Evolutionary conservation across 148 eudicot genomes (phyloP).

Genomic region (Chenopodium berlandieri): DNA sequence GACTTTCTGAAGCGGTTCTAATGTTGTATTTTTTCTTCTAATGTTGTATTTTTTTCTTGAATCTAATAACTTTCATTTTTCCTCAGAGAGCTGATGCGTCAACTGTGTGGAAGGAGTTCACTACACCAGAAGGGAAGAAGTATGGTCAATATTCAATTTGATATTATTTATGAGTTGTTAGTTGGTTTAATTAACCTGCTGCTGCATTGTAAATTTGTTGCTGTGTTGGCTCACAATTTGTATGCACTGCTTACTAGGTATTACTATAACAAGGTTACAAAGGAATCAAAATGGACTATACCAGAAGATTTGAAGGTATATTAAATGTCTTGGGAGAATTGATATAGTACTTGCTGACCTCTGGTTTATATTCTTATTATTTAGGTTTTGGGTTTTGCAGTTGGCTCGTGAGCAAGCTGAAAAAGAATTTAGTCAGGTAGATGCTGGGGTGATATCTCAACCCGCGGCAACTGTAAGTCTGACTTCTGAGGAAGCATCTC

Average conservation of each 20-base stretch:
- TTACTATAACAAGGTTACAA: slow-evolving; percentile 85
- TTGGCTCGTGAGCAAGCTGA: slow-evolving; percentile 90
- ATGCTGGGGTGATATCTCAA: slow-evolving; percentile 31
- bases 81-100: slow-evolving; percentile 95
- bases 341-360: neutral
- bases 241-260: slow-evolving; percentile 51
- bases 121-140: slow-evolving; percentile 86
- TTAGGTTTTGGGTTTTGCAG: slow-evolving; percentile 34
- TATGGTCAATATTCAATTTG: slow-evolving; percentile 34
- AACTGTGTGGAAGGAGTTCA: slow-evolving; percentile 97
- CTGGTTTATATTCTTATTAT: neutral
- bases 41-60: neutral
- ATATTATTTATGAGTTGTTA: neutral
- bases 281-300: slow-evolving; percentile 92
- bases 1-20: too few species aligned
- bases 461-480: slow-evolving; percentile 29
- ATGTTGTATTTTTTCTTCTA: neutral
- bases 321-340: neutral
- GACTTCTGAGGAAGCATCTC: slow-evolving; percentile 45
- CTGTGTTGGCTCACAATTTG: neutral
- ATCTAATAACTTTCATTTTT: slow-evolving; percentile 26
- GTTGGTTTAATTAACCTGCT: neutral
- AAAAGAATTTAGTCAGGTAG: slow-evolving; percentile 51
- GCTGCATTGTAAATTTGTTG: neutral
- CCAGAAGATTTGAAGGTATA: slow-evolving; percentile 94